phyloP scores from a whole-genome alignment of 1,284 basidiomycete genomes.

The Cerioporus squamosus region DNA sequence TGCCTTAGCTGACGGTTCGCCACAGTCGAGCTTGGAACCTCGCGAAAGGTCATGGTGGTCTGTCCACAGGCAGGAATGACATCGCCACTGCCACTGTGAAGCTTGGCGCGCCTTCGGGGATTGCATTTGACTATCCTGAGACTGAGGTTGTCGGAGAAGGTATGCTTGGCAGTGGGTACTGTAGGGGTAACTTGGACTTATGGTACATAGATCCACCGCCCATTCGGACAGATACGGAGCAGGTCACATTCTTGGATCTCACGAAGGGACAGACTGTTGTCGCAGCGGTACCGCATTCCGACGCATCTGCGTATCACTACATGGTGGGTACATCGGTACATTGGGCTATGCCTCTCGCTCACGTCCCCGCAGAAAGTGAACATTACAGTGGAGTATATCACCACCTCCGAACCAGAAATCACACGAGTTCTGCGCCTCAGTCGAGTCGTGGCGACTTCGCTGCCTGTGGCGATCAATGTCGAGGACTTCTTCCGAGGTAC shows the following conservation, averaged over 20 bases:
- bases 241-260: constrained; percentile 52
- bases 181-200: not conserved
- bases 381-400: constrained; percentile 65
- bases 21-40: constrained; percentile 70
- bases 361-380: constrained; percentile 57
- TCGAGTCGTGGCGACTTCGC: constrained; percentile 59
- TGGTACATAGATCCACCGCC: constrained; percentile 13
- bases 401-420: constrained; percentile 53
- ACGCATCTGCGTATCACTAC: constrained; percentile 56
- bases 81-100: constrained; percentile 56
- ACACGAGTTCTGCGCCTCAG: constrained; percentile 54
- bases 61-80: constrained; percentile 71
- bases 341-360: constrained; percentile 2
- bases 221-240: constrained; percentile 44
- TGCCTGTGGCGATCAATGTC: constrained; percentile 85
- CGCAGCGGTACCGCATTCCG: constrained; percentile 66
- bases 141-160: constrained; percentile 47
- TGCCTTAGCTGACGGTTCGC: not conserved
- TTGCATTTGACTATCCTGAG: constrained; percentile 54
- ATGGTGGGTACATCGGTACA: constrained; percentile 47
- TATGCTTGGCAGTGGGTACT: constrained; percentile 6
- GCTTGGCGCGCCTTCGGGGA: constrained; percentile 52
- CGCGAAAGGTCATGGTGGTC: constrained; percentile 55
- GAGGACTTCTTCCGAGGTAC: constrained; percentile 85
- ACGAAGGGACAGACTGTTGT: constrained; percentile 46